Percentiles rank a stretch among this genome's conserved stretches.
phyloP scores from a whole-genome alignment of 345 rosid genomes.

The Pistacia atlantica region DNA sequence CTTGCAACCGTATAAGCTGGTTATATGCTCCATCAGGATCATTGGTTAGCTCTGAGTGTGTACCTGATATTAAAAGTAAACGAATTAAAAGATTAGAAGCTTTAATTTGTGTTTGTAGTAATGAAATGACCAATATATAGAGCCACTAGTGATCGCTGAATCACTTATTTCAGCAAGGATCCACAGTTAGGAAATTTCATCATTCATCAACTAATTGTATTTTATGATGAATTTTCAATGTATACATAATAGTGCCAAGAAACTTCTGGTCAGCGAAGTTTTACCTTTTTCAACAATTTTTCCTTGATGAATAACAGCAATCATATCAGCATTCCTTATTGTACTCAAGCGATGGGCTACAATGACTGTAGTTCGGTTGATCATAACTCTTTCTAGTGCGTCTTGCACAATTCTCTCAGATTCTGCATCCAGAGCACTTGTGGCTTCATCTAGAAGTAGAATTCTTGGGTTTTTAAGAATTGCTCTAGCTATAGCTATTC shows the following conservation, averaged over 20 bases:
- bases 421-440: not conserved
- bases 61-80: slow-evolving; percentile 36
- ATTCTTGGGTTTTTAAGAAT: not conserved
- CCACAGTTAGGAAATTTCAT: too few species aligned
- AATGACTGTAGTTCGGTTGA: not conserved
- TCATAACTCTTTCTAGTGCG: not conserved
- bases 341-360: not conserved
- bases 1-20: slow-evolving; percentile 75
- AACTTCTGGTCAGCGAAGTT: not conserved
- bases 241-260: not conserved
- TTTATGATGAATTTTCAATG: not conserved
- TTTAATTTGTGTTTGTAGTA: not conserved
- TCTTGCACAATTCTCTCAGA: not conserved
- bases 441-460: not conserved
- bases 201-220: not conserved
- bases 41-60: slow-evolving; percentile 53
- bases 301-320: slow-evolving; percentile 21
- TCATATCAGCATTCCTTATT: not conserved
- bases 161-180: not conserved
- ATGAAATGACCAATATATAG: not conserved
- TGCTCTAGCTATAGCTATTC: not conserved
- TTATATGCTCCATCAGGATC: slow-evolving; percentile 81
- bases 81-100: not conserved
- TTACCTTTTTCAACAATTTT: slow-evolving; percentile 51
- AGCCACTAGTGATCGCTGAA: not conserved